Evolutionary conservation across 106 monocot genomes (phyloP).

Genomic region (Alisma plantagoaquatica): DNA sequence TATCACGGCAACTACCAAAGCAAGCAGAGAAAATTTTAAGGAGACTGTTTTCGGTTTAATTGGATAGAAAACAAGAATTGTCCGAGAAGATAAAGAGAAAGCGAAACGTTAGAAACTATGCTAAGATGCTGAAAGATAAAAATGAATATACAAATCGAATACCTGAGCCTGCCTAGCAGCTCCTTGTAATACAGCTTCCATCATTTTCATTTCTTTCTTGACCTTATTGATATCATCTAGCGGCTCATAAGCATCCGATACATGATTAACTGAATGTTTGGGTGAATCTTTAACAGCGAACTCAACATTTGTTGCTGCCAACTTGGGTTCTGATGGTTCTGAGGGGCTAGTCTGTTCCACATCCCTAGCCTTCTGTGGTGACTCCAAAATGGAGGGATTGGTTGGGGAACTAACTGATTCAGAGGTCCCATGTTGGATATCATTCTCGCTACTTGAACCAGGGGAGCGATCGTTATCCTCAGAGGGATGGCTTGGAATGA

Average conservation of each 20-base stretch:
- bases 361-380: no score
- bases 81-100: no score
- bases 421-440: not conserved
- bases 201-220: conserved; percentile 68
- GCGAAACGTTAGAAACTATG: no score
- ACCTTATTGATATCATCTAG: conserved; percentile 24
- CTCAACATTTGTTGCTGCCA: not conserved
- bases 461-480: not conserved
- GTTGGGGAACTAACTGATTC: not conserved
- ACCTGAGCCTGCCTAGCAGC: conserved; percentile 98
- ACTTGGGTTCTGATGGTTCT: not conserved
- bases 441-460: conserved; percentile 3
- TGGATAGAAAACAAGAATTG: no score
- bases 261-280: conserved; percentile 8
- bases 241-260: conserved; percentile 10
- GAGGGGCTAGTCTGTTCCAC: no score
- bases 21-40: no score
- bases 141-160: conserved; percentile 7
- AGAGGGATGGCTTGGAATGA: conserved; percentile 8
- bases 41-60: no score
- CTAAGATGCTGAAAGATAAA: no score
- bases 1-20: no score
- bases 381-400: not conserved
- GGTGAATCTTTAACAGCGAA: conserved; percentile 14
- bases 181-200: conserved; percentile 95